These are phyloP conservation scores for Mesembryanthemum crystallinum DNA, from an alignment of 148 eudicot genomes.

Conservation along the genomic window DNA sequence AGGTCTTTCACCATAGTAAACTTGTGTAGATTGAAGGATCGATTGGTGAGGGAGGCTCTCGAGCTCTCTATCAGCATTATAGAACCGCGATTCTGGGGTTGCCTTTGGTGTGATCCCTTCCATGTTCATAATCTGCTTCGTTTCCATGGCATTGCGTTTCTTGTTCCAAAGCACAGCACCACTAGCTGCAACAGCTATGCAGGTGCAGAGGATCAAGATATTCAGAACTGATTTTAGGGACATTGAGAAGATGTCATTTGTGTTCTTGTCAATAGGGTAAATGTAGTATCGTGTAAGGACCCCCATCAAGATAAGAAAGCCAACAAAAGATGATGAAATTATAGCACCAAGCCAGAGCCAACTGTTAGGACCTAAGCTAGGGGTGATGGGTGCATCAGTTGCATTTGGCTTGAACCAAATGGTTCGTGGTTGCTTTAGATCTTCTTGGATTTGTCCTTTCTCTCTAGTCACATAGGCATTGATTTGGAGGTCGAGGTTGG, in stretches of 20 bases:
- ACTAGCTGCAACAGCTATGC: slow-evolving; percentile 41
- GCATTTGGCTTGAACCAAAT: slow-evolving; percentile 58
- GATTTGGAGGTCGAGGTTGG: slow-evolving; percentile 50
- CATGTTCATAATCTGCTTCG: slow-evolving; percentile 49
- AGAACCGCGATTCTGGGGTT: slow-evolving; percentile 43
- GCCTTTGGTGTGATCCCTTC: slow-evolving; percentile 42
- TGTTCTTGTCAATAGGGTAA: slow-evolving; percentile 80
- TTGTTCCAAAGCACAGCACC: slow-evolving; percentile 67
- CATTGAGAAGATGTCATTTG: slow-evolving; percentile 39
- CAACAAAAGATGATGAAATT: slow-evolving; percentile 62
- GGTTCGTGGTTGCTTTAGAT: slow-evolving; percentile 29
- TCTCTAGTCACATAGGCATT: slow-evolving; percentile 85
- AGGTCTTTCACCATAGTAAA: slow-evolving; percentile 80
- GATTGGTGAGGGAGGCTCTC: slow-evolving; percentile 80
- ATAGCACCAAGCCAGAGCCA: slow-evolving; percentile 83
- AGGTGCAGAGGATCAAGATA: slow-evolving; percentile 51
- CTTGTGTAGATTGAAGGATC: slow-evolving; percentile 43
- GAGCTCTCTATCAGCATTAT: slow-evolving; percentile 58
- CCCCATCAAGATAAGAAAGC: slow-evolving; percentile 64
- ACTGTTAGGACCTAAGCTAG: slow-evolving; percentile 57
- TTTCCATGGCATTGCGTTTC: slow-evolving; percentile 45
- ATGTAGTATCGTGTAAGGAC: slow-evolving; percentile 59
- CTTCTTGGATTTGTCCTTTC: slow-evolving; percentile 29
- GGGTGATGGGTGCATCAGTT: slow-evolving; percentile 55
- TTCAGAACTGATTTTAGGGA: slow-evolving; percentile 36